A percentile compares a stretch with the other conserved stretches of the same genome.
Evolutionary conservation across 495 filamentous ascomycete genomes (phyloP).

Genomic region (Penicillium psychrofluorescens): DNA sequence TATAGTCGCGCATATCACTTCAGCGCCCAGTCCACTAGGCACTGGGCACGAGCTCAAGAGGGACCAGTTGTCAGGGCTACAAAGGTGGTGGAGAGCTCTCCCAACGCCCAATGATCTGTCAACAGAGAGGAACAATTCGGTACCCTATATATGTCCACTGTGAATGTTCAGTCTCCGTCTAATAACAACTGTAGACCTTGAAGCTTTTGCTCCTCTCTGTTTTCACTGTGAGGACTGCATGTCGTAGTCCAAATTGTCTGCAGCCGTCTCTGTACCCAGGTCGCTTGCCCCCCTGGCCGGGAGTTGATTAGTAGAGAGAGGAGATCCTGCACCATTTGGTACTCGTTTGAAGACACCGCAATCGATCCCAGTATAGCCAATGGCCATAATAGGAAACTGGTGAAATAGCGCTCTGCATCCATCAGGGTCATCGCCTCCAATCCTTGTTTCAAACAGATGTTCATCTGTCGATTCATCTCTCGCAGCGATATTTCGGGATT

Average conservation of each 20-base stretch:
- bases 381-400: constrained; percentile 7
- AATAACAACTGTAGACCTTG: constrained; percentile 1
- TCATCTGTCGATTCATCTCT: background rate
- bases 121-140: no score
- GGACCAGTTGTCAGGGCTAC: no score
- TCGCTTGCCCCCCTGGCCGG: constrained; percentile 2
- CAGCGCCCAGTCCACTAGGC: no score
- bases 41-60: no score
- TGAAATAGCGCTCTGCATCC: background rate
- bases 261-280: constrained; percentile 3
- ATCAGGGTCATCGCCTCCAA: background rate
- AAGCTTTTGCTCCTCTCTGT: background rate
- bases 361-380: constrained; percentile 4
- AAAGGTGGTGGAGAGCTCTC: no score
- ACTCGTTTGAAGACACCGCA: background rate
- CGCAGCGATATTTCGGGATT: background rate
- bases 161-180: background rate
- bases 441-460: background rate
- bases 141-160: no score
- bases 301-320: background rate
- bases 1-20: no score
- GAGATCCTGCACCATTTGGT: background rate
- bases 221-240: background rate
- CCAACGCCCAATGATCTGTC: no score
- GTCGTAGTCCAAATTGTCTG: constrained; percentile 1